Percentiles rank a stretch among this genome's conserved stretches.
Evolutionary conservation across 371 early-diverging fungal species (phyloP).

Genomic region (Synchytrium microbalum): DNA sequence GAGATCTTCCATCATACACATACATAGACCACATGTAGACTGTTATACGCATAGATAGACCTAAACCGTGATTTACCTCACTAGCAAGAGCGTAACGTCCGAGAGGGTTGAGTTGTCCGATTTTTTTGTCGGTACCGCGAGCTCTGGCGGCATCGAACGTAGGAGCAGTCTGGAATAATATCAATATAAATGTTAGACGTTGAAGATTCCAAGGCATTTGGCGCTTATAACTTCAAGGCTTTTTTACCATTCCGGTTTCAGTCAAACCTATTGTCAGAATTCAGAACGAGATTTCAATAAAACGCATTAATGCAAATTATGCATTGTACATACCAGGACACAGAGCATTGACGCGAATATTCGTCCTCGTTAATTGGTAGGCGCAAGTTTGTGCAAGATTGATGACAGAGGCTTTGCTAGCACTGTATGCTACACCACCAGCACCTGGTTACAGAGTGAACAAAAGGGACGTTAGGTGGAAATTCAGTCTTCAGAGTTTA

Average conservation of each 20-base stretch:
- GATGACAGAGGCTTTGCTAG: conserved; percentile 44
- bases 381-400: conserved; percentile 43
- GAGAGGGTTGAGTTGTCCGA: conserved; percentile 50
- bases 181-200: no score
- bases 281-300: background rate
- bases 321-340: conserved; percentile 26
- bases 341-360: conserved; percentile 50
- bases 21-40: no score
- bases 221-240: no score
- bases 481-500: no score
- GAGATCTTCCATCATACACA: no score
- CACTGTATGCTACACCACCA: conserved; percentile 38
- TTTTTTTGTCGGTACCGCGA: conserved; percentile 35
- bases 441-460: no score
- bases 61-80: no score
- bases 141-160: conserved; percentile 45
- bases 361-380: conserved; percentile 39
- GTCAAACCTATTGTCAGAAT: conserved; percentile 29
- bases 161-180: no score
- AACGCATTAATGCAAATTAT: background rate
- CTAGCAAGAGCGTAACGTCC: conserved; percentile 37
- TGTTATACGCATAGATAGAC: no score
- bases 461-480: background rate
- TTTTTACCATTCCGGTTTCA: conserved; percentile 50
- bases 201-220: no score